Base-by-base conservation (phyloP, 768 basidiomycete species). In the Calocybe indica region DNA sequence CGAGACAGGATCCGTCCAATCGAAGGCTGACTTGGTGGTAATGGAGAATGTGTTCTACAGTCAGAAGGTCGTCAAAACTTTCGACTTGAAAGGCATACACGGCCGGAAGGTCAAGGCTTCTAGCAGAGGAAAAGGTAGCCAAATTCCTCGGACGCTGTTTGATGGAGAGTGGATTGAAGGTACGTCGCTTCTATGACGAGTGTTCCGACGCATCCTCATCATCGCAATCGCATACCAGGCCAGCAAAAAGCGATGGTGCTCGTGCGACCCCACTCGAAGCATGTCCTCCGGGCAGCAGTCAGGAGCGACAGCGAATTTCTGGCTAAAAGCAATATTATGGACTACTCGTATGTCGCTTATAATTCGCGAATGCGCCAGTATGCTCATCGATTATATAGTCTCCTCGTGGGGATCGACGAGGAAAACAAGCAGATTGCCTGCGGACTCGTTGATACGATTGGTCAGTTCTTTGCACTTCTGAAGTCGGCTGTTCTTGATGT, bases 161-260 rank as follows among this genome's bases (percentile, higher is more conserved):
- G 89, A 92, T 60, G 82, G 80, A 3, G 89, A 92, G 60, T 92
- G 88, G 88, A 80, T 90, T 32, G 87, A 92, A 66, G 82, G 84
- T 82, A 46, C 2, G 64, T 53, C 33, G 32, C 40, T 14, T 3
- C 14, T 14, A 37, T 14, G 11, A 37, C 11, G 12, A 15, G 9
- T 14, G 40, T 41, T 15, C 31, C 12, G 7, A 43, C 12, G 1
- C 11, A n/a, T 8, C 22, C 22, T 22, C 22, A 5, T 43, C n/a
- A 31, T 22, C 42, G 7, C 31, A 12, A 12, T 3, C 33, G 42
- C 28, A 28, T 14, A n/a, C n/a, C 44, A 85, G 85, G 76, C 4
- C 87, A 88, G 62, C 80, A 84, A 55, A 74, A 74, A 45, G 73
- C 79, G 0, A 64, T 83, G 50, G 79, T 82, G 40, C 64, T 90